Percentiles rank a stretch among this genome's conserved stretches.
Evolutionary conservation across 495 filamentous ascomycete species (phyloP).

Genomic region (Penicillium angulare): DNA sequence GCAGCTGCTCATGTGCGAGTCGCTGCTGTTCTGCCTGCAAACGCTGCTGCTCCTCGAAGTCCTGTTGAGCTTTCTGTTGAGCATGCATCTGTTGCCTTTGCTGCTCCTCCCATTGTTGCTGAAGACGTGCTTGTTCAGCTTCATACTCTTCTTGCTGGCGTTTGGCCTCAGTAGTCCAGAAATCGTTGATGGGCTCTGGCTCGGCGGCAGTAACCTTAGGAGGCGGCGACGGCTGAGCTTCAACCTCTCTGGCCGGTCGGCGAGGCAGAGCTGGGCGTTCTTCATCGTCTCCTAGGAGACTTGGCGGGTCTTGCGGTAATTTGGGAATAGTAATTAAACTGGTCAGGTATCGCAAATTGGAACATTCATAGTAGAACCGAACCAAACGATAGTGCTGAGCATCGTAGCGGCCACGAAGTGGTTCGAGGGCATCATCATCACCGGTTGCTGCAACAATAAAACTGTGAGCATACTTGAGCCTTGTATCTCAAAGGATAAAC

Average conservation of each 20-base stretch:
- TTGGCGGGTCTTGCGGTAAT: conserved; percentile 90
- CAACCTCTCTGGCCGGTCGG: conserved; percentile 66
- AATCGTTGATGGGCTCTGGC: conserved; percentile 93
- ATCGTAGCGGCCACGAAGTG: conserved; percentile 82
- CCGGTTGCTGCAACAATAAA: conserved; percentile 64
- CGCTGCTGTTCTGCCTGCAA: conserved; percentile 84
- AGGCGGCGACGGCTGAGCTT: conserved; percentile 61
- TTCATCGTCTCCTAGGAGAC: conserved; percentile 79
- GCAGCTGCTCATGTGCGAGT: conserved; percentile 82
- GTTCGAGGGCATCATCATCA: conserved; percentile 91
- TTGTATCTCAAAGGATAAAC: background rate
- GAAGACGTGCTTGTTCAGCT: conserved; percentile 83
- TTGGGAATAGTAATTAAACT: conserved; percentile 95
- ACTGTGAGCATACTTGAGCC: conserved; percentile 6
- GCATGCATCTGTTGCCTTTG: conserved; percentile 80
- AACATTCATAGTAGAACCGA: conserved; percentile 99
- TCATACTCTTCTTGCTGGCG: conserved; percentile 92
- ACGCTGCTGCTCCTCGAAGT: conserved; percentile 94
- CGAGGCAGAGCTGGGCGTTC: conserved; percentile 78
- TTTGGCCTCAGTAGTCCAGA: conserved; percentile 91
- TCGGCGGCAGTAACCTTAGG: conserved; percentile 65
- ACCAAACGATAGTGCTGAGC: conserved; percentile 93
- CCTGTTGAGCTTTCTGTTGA: conserved; percentile 77
- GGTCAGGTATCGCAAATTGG: conserved; percentile 92
- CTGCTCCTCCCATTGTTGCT: conserved; percentile 72